A percentile compares a stretch with the other conserved stretches of the same genome.
phyloP scores from a whole-genome alignment of 2,329 filamentous ascomycete genomes.

The Knufia fluminis region DNA sequence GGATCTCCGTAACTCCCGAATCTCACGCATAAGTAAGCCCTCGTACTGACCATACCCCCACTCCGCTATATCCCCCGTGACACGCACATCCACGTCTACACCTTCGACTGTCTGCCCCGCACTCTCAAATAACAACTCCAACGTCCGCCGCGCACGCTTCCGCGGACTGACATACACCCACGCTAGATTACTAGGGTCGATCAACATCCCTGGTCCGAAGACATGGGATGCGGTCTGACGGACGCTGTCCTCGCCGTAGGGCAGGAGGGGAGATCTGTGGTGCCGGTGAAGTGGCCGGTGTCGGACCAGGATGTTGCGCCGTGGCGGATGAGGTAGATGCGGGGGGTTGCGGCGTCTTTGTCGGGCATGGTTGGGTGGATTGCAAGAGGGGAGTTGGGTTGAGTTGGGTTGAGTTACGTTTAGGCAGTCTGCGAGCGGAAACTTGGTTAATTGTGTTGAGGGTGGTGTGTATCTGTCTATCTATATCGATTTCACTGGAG shows the following conservation, averaged over 20 bases:
- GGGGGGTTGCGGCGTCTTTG: slow-evolving; percentile 19
- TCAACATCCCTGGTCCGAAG: slow-evolving; percentile 42
- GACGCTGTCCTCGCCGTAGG: slow-evolving; percentile 38
- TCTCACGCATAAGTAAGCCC: slow-evolving; percentile 45
- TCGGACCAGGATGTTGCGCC: slow-evolving; percentile 41
- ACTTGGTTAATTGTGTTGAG: too few species aligned
- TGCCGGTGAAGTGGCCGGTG: slow-evolving; percentile 39
- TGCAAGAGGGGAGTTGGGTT: too few species aligned
- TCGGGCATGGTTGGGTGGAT: slow-evolving; percentile 24
- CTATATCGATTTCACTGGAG: not conserved
- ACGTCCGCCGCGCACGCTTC: slow-evolving; percentile 40
- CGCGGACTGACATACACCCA: slow-evolving; percentile 45
- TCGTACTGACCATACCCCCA: slow-evolving; percentile 59
- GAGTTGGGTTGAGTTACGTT: too few species aligned
- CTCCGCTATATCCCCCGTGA: slow-evolving; percentile 46
- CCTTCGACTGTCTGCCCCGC: slow-evolving; percentile 24
- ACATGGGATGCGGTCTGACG: slow-evolving; percentile 35
- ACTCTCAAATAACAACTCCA: slow-evolving; percentile 32
- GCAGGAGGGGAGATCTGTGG: slow-evolving; percentile 37
- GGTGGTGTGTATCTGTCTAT: not conserved
- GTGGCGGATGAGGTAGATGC: slow-evolving; percentile 21
- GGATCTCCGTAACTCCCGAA: slow-evolving; percentile 37
- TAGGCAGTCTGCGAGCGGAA: not conserved
- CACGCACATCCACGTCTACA: slow-evolving; percentile 31
- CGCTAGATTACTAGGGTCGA: slow-evolving; percentile 42